phyloP scores from a whole-genome alignment of 129 eudicot species.

The Silybum marianum region DNA sequence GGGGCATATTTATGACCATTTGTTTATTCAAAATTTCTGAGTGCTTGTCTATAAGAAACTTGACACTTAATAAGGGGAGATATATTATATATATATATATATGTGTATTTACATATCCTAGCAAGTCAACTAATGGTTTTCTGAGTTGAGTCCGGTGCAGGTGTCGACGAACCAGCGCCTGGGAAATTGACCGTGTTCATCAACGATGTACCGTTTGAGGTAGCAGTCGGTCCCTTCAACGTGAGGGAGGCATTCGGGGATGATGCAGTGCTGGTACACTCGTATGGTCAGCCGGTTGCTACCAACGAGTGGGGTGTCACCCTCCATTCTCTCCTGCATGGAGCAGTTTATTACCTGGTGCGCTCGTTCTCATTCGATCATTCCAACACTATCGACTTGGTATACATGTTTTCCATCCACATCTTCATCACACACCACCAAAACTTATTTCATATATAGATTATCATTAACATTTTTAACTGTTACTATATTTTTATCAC shows the following conservation, averaged over 20 bases:
- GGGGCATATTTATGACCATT: conserved; percentile 17
- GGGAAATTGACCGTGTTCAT: conserved; percentile 75
- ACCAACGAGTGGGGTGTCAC: conserved; percentile 95
- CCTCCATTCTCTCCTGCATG: conserved; percentile 78
- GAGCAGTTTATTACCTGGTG: conserved; percentile 70
- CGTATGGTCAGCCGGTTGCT: conserved; percentile 71
- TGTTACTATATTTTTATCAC: neutral
- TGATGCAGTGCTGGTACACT: conserved; percentile 69
- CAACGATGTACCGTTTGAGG: conserved; percentile 81
- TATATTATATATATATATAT: neutral
- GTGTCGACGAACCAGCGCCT: conserved; percentile 41
- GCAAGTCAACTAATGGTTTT: conserved; percentile 23
- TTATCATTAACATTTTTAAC: neutral
- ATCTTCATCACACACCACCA: neutral
- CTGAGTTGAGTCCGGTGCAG: conserved; percentile 39
- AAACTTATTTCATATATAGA: neutral
- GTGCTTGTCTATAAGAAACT: conserved; percentile 6
- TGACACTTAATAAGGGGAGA: conserved; percentile 12
- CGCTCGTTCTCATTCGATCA: conserved; percentile 45
- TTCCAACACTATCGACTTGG: conserved; percentile 51
- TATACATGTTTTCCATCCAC: conserved; percentile 20
- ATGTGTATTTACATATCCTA: no score
- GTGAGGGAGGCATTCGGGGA: conserved; percentile 78
- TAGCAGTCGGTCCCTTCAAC: conserved; percentile 64
- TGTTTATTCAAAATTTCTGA: conserved; percentile 14